Percentiles rank a stretch among this genome's conserved stretches.
Conservation (phyloP, 805 yeast genomes). For the Yamadazyma ubonensis region DNA sequence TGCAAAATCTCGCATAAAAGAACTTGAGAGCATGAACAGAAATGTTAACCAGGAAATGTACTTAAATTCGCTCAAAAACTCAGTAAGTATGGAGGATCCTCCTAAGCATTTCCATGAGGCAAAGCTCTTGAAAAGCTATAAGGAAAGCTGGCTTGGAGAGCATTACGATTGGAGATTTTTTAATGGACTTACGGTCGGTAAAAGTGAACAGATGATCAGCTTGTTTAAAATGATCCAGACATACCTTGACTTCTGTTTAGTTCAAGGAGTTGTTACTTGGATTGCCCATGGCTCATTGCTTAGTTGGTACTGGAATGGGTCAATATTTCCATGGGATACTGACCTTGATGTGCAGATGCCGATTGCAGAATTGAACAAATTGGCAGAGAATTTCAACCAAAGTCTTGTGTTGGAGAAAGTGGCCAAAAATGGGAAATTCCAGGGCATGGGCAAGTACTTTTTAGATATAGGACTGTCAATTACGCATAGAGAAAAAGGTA, state of each 20-base stretch:
- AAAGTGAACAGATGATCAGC: constrained; percentile 35
- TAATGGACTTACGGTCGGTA: constrained; percentile 23
- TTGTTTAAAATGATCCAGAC: constrained; percentile 53
- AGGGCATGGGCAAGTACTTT: constrained; percentile 59
- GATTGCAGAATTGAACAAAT: constrained; percentile 40
- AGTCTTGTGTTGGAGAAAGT: constrained; percentile 48
- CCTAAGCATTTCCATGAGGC: constrained; percentile 36
- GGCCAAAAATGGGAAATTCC: constrained; percentile 18
- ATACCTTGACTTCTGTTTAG: constrained; percentile 48
- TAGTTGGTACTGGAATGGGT: constrained; percentile 65
- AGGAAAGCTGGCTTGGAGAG: constrained; percentile 24
- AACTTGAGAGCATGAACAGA: constrained; percentile 14
- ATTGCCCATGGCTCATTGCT: constrained; percentile 65
- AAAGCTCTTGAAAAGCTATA: constrained; percentile 18
- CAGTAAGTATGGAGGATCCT: constrained; percentile 17
- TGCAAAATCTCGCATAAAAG: constrained; percentile 16
- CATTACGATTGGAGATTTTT: constrained; percentile 44
- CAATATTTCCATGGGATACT: constrained; percentile 64
- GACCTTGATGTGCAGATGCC: constrained; percentile 69
- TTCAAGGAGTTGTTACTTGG: constrained; percentile 54
- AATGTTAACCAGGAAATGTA: constrained; percentile 21
- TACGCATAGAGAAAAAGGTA: constrained; percentile 56
- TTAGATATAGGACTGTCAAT: constrained; percentile 47
- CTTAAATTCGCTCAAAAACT: constrained; percentile 18
- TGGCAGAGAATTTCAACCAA: constrained; percentile 51